These are phyloP conservation scores for Termitomyces sp. DNA, from an alignment of 768 basidiomycete genomes.

Conservation along the genomic window DNA sequence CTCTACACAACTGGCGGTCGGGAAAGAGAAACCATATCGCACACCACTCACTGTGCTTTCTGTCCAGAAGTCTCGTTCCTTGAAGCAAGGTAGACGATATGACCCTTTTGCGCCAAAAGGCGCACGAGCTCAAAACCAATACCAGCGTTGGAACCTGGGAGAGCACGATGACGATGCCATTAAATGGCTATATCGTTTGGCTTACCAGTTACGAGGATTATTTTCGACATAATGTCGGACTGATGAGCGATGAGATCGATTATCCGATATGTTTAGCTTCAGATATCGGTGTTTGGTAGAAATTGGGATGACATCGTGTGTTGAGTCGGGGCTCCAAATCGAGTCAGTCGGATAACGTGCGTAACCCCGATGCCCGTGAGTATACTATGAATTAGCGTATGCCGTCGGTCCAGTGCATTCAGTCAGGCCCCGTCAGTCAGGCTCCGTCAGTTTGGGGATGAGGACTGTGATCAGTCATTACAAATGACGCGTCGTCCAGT, in stretches of 20 bases:
- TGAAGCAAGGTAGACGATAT: constrained; percentile 38
- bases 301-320: background rate
- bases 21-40: background rate
- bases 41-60: constrained; percentile 31
- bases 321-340: background rate
- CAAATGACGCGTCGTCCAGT: background rate
- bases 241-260: background rate
- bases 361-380: no score
- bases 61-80: constrained; percentile 32
- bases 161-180: background rate
- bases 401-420: background rate
- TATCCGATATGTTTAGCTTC: background rate
- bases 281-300: background rate
- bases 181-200: background rate
- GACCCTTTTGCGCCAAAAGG: constrained; percentile 34
- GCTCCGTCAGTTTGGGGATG: no score
- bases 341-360: background rate
- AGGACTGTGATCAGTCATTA: background rate
- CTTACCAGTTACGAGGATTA: constrained; percentile 17
- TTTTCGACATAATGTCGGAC: constrained; percentile 3
- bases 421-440: background rate
- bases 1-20: constrained; percentile 7
- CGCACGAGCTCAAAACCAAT: constrained; percentile 41
- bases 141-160: constrained; percentile 35
- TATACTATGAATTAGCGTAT: background rate